These are phyloP conservation scores for Mycena indigotica DNA, from an alignment of 768 basidiomycete species.

Conservation along the genomic window DNA sequence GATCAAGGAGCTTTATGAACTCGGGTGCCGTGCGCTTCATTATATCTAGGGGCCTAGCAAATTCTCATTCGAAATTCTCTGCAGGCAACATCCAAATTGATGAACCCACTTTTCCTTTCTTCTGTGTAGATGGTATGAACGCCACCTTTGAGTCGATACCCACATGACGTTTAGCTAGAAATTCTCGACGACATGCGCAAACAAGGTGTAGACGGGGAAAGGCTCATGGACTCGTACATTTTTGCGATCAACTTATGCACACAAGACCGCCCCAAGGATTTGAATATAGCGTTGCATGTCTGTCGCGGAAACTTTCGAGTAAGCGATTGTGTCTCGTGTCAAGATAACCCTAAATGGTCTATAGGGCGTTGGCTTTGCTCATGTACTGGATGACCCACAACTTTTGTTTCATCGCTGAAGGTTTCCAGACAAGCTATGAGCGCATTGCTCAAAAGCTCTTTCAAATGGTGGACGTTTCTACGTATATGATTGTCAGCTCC, in stretches of 20 bases:
- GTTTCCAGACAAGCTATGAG: slow-evolving; percentile 48
- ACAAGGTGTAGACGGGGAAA: slow-evolving; percentile 61
- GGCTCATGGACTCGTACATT: slow-evolving; percentile 69
- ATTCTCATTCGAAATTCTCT: no score
- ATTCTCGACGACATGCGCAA: slow-evolving; percentile 57
- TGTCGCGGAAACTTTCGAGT: slow-evolving; percentile 60
- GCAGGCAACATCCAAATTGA: slow-evolving; percentile 55
- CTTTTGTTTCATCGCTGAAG: slow-evolving; percentile 37
- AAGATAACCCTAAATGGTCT: no score
- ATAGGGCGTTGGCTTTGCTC: no score
- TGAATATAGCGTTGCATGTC: slow-evolving; percentile 60
- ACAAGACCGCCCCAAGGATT: slow-evolving; percentile 52
- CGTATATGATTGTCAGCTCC: slow-evolving; percentile 38
- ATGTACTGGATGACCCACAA: slow-evolving; percentile 45
- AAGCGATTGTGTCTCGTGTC: slow-evolving; percentile 30
- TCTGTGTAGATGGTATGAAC: slow-evolving; percentile 61
- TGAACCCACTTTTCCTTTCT: slow-evolving; percentile 61
- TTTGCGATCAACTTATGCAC: slow-evolving; percentile 62
- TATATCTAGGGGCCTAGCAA: no score
- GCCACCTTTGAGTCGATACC: slow-evolving; percentile 40
- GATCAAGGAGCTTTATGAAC: slow-evolving; percentile 49
- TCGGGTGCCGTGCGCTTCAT: slow-evolving; percentile 53
- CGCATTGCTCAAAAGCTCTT: slow-evolving; percentile 59
- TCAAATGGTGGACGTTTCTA: slow-evolving; percentile 59
- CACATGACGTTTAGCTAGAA: no score